A percentile compares a stretch with the other conserved stretches of the same genome.
Evolutionary conservation across 2,329 filamentous ascomycete species (phyloP).

Genomic region (Rutstroemia sp.): DNA sequence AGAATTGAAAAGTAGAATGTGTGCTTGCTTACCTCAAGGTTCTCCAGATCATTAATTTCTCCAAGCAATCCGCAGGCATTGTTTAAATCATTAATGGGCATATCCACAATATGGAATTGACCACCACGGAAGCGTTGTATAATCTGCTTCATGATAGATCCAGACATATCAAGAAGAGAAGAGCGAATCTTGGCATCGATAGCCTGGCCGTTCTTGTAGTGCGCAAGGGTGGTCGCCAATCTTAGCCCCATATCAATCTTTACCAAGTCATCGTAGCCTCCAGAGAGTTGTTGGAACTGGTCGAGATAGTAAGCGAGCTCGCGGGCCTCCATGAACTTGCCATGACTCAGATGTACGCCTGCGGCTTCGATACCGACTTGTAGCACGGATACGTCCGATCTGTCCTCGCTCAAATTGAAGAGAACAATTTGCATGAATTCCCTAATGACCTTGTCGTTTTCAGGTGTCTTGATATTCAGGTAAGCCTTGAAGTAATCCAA

Average conservation of each 20-base stretch:
- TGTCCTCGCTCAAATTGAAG: conserved; percentile 22
- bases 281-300: conserved; percentile 35
- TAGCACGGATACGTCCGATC: conserved; percentile 33
- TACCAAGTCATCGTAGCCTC: conserved; percentile 34
- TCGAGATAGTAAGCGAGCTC: conserved; percentile 38
- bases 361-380: conserved; percentile 30
- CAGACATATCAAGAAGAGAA: conserved; percentile 33
- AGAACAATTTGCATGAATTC: conserved; percentile 16
- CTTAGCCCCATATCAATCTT: conserved; percentile 38
- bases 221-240: conserved; percentile 38
- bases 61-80: conserved; percentile 40
- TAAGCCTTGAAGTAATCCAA: conserved; percentile 30
- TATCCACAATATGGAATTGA: conserved; percentile 37
- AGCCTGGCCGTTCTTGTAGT: conserved; percentile 32
- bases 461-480: conserved; percentile 27
- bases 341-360: conserved; percentile 31
- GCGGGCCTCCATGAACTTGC: conserved; percentile 34
- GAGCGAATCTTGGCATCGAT: conserved; percentile 29
- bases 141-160: conserved; percentile 34
- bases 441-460: conserved; percentile 23
- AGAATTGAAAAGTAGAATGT: neutral
- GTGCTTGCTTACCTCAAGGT: conserved; percentile 32
- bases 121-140: conserved; percentile 35
- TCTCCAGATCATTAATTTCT: conserved; percentile 38
- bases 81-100: conserved; percentile 38